A percentile compares a stretch with the other conserved stretches of the same genome.
These are phyloP conservation scores for Dillenia turbinata DNA, from an alignment of 164 flowering plant species.

Conservation along the genomic window DNA sequence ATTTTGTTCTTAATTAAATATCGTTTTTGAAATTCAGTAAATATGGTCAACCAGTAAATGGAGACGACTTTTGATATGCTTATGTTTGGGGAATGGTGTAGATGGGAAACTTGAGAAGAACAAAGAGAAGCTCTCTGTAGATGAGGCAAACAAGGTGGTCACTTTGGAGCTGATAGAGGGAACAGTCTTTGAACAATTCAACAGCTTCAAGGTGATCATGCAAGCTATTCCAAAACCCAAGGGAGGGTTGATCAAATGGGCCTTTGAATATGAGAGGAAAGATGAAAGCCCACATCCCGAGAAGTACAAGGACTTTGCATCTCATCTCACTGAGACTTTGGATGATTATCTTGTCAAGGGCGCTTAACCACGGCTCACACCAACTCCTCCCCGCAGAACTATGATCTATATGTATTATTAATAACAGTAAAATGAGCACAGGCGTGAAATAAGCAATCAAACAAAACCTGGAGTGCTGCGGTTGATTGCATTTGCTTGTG, in stretches of 20 bases:
- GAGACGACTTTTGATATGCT: no score
- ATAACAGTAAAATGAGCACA: no score
- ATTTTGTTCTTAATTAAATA: no score
- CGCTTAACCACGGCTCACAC: no score
- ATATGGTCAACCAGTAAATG: no score
- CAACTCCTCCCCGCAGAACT: no score
- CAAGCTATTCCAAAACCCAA: conserved; percentile 10
- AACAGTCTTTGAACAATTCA: conserved; percentile 11
- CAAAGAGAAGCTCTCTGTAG: conserved; percentile 7
- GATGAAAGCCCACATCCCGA: conserved; percentile 9
- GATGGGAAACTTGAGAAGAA: conserved; percentile 6
- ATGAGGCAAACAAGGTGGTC: conserved; percentile 11
- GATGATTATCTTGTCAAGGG: conserved; percentile 12
- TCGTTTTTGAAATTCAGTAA: no score
- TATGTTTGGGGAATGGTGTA: background rate
- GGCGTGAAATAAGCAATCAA: no score
- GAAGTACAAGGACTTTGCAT: background rate
- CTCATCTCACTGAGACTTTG: background rate
- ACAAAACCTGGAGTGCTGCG: no score
- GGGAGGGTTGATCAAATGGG: conserved; percentile 13
- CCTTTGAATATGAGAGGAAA: conserved; percentile 18
- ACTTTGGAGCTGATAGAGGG: conserved; percentile 16
- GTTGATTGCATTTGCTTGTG: no score
- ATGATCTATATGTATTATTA: no score
- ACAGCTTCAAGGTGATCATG: background rate